Evolutionary conservation across 352 stramenopile genomes (phyloP).

Genomic region (Bremia lactucae): DNA sequence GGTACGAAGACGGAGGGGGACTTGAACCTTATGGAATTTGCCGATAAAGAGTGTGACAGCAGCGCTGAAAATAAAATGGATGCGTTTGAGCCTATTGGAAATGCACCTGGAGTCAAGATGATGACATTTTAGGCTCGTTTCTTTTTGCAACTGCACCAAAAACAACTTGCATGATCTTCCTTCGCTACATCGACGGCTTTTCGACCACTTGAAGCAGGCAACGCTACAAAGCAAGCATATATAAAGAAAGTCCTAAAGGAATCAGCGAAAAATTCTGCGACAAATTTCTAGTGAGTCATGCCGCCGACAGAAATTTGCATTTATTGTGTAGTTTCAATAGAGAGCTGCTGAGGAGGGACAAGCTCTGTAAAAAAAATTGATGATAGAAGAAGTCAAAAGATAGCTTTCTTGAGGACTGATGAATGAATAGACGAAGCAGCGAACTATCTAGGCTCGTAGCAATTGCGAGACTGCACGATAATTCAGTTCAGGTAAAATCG

Average conservation of each 20-base stretch:
- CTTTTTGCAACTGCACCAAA: conserved; percentile 1
- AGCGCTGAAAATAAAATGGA: conserved; percentile 3
- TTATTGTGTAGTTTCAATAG: no score
- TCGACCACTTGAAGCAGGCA: conserved; percentile 17
- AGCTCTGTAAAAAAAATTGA: no score
- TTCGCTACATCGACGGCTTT: background rate
- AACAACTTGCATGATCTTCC: background rate
- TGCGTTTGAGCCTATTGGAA: background rate
- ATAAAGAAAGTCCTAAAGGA: conserved; percentile 8
- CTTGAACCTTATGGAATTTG: background rate
- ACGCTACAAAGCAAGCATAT: conserved; percentile 3
- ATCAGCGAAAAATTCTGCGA: background rate
- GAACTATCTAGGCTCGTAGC: background rate
- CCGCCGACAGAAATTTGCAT: no score
- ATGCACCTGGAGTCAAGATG: conserved; percentile 1
- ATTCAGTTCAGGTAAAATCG: no score
- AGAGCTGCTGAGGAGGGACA: no score
- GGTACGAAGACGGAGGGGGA: conserved; percentile 1
- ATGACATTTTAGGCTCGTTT: conserved; percentile 2
- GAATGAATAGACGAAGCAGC: conserved; percentile 20
- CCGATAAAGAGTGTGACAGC: conserved; percentile 1
- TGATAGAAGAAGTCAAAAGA: no score
- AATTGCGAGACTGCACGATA: background rate
- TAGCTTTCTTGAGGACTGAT: conserved; percentile 15
- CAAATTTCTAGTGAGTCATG: background rate